These are phyloP conservation scores for Ophiostoma ulmi DNA, from an alignment of 2,329 filamentous ascomycete species.

Conservation along the genomic window DNA sequence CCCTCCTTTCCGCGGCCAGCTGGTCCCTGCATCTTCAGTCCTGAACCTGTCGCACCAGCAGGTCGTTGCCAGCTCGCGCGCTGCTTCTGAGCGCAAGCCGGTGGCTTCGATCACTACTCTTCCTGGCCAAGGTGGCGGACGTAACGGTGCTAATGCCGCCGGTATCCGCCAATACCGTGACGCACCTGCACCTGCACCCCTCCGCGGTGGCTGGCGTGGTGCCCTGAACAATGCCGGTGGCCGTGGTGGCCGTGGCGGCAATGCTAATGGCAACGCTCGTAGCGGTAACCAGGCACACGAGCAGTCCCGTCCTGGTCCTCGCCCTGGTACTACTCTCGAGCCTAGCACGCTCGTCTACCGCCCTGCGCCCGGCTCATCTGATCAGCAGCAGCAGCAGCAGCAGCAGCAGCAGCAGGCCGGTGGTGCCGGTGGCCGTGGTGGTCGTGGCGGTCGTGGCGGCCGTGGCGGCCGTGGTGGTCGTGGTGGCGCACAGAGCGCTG, in stretches of 20 bases:
- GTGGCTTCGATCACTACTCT: conserved; percentile 46
- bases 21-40: conserved; percentile 80
- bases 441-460: conserved; percentile 18
- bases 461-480: conserved; percentile 19
- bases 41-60: conserved; percentile 82
- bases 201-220: conserved; percentile 55
- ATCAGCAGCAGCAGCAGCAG: conserved; percentile 25
- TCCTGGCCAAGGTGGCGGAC: conserved; percentile 44
- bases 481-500: conserved; percentile 1
- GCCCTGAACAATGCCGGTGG: conserved; percentile 46
- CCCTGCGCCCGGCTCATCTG: conserved; percentile 27
- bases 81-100: conserved; percentile 50
- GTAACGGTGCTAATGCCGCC: conserved; percentile 35
- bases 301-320: conserved; percentile 27
- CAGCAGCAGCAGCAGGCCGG: conserved; percentile 24
- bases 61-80: conserved; percentile 64
- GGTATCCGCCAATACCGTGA: conserved; percentile 56
- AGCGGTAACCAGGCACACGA: conserved; percentile 32
- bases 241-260: conserved; percentile 35
- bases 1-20: conserved; percentile 88
- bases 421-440: conserved; percentile 17
- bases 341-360: conserved; percentile 53
- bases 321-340: conserved; percentile 38
- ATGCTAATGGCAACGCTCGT: conserved; percentile 31
- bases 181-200: conserved; percentile 49